These are phyloP conservation scores for Cladorrhinum samala DNA, from an alignment of 495 filamentous ascomycete genomes.

Conservation along the genomic window DNA sequence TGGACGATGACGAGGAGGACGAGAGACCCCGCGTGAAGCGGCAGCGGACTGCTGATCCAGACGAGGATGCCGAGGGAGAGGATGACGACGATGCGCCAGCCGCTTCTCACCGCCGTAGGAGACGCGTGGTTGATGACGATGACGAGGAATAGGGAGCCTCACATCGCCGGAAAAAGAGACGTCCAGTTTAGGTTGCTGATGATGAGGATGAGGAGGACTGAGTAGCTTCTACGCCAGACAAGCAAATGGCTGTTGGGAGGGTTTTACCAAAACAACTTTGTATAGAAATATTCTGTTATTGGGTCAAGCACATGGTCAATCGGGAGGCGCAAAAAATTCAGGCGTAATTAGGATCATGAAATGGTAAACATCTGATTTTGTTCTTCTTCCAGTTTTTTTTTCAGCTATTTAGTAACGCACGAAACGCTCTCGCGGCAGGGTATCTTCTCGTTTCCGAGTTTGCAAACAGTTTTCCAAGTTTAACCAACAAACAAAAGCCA, in stretches of 20 bases:
- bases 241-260: too few relatives aligned
- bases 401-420: background rate
- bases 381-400: background rate
- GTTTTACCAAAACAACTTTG: too few relatives aligned
- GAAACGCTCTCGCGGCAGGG: background rate
- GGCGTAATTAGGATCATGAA: background rate
- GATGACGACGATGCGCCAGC: conserved; percentile 40
- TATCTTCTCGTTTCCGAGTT: background rate
- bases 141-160: conserved; percentile 15
- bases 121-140: conserved; percentile 45
- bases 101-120: conserved; percentile 29
- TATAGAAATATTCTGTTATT: too few relatives aligned
- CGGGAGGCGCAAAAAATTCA: background rate
- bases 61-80: conserved; percentile 30
- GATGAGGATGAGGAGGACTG: background rate
- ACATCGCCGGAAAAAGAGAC: background rate
- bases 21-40: conserved; percentile 43
- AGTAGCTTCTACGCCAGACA: too few relatives aligned
- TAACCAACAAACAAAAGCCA: too few relatives aligned
- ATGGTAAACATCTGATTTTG: too few relatives aligned
- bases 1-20: conserved; percentile 44
- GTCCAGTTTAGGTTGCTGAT: background rate
- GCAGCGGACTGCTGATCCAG: conserved; percentile 43
- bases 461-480: too few relatives aligned
- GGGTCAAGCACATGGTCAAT: too few relatives aligned